Evolutionary conservation across 768 basidiomycete species (phyloP), one percentile per base, ranked within the genome.

Genomic region (Lactifluus piperatus): DNA sequence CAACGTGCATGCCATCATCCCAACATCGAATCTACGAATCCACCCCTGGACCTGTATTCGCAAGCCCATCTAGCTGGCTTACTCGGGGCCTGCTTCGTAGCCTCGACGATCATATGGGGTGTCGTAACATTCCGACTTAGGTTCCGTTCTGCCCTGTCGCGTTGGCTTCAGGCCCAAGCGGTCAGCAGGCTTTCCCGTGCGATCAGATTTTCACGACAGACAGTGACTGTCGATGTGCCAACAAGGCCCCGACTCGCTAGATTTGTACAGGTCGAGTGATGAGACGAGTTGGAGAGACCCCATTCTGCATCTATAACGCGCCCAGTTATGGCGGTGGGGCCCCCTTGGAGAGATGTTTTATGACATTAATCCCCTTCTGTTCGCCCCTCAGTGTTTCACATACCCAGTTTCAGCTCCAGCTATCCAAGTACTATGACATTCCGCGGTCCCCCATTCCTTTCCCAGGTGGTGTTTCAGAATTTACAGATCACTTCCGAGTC

Each of bases 381-480:
- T n/a, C n/a, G n/a, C 30, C n/a, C 53, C 32, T 59, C 52, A 20
- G 26, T 27, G 39, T 43, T 45, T 60, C 58, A 55, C 58, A 55
- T 41, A 27, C 58, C 51, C 46, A 9, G 32, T 32, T 48, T 59
- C 53, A 44, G 47, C 47, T 44, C 20, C 47, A 43, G 58, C 39
- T 46, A 47, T 49, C 49, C 34, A 29, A 44, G 6, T 11, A 54
- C 44, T 52, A 54, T 30, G 52, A 54, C 41, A 41, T 54, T 47
- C 36, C 47, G 55, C 55, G 46, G 29, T 50, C 47, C 43, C 39
- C 34, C 54, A 50, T n/a, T 54, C 48, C 43, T 60, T 60, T 55
- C 58, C 20, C 54, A 60, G 54, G 39, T 16, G 48, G 39, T 16
- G 58, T 60, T 60, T 60, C 58, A 50, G 53, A 60, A 51, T 44